Conservation (phyloP, 768 basidiomycete genomes). For the Pulveroboletus sp. region DNA sequence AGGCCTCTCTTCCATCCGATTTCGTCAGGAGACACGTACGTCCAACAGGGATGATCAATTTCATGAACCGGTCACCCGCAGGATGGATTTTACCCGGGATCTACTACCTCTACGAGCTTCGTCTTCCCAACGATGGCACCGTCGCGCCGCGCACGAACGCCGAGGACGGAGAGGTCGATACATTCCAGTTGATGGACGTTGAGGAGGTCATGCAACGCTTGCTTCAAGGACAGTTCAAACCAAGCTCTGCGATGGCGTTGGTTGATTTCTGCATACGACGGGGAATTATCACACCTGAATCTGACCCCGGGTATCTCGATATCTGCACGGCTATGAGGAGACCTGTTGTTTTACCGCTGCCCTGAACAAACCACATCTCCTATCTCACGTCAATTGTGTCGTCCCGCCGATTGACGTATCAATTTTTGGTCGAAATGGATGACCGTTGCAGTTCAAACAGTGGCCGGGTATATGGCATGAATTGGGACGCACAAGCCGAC, state of each 20-base stretch:
- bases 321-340: slow-evolving; percentile 22
- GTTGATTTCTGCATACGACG: slow-evolving; percentile 40
- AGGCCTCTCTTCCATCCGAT: slow-evolving; percentile 36
- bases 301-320: slow-evolving; percentile 20
- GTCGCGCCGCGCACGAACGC: slow-evolving; percentile 33
- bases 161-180: slow-evolving; percentile 41
- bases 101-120: slow-evolving; percentile 43
- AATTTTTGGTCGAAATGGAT: background rate
- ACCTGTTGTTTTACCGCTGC: slow-evolving; percentile 17
- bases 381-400: background rate
- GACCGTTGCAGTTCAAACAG: background rate
- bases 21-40: slow-evolving; percentile 32
- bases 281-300: slow-evolving; percentile 26
- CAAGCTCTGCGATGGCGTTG: slow-evolving; percentile 40
- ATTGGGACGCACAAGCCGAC: background rate
- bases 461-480: background rate
- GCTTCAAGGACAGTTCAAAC: slow-evolving; percentile 35
- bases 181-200: slow-evolving; percentile 36
- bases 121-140: slow-evolving; percentile 33
- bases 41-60: slow-evolving; percentile 36
- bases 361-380: slow-evolving; percentile 4
- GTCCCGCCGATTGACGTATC: too few species aligned
- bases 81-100: slow-evolving; percentile 43
- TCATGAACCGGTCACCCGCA: slow-evolving; percentile 38
- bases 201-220: slow-evolving; percentile 32